Evolutionary conservation across 805 yeast species (phyloP).

Genomic region (Candida cerambycidarum): DNA sequence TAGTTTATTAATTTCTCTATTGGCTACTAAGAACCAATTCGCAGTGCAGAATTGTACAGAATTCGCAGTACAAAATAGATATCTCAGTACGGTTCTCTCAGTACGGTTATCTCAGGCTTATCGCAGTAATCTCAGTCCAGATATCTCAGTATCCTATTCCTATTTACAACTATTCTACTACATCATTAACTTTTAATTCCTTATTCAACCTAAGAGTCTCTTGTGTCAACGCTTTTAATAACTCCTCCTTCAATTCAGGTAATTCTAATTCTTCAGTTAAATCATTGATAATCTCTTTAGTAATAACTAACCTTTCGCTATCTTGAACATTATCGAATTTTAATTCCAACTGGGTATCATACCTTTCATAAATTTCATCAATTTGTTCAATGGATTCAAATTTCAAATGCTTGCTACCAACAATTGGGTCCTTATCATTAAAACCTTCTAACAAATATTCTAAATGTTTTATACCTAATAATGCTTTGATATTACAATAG

Average conservation of each 20-base stretch:
- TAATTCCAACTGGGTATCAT: constrained; percentile 7
- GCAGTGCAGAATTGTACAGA: too few species aligned
- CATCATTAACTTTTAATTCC: constrained; percentile 18
- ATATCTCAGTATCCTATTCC: not conserved
- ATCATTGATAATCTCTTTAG: constrained; percentile 44
- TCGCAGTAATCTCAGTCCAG: too few species aligned
- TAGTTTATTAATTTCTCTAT: too few species aligned
- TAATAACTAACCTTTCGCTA: constrained; percentile 42
- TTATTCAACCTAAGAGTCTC: constrained; percentile 38
- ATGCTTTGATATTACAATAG: constrained; percentile 82
- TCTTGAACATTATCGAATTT: constrained; percentile 15
- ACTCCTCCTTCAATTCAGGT: constrained; percentile 42
- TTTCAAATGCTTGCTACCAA: constrained; percentile 23
- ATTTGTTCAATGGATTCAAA: constrained; percentile 17
- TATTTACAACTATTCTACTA: constrained; percentile 15
- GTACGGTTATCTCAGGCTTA: too few species aligned
- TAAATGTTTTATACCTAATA: constrained; percentile 70
- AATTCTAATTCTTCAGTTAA: constrained; percentile 48
- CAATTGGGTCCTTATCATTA: constrained; percentile 5
- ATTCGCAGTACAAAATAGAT: too few species aligned
- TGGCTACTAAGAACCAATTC: too few species aligned
- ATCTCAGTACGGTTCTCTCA: too few species aligned
- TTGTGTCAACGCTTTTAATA: constrained; percentile 54
- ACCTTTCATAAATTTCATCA: constrained; percentile 19
- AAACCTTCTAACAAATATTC: constrained; percentile 46